Evolutionary conservation across 441 rosid species (phyloP).

Genomic region (Metrosideros polymorpha): DNA sequence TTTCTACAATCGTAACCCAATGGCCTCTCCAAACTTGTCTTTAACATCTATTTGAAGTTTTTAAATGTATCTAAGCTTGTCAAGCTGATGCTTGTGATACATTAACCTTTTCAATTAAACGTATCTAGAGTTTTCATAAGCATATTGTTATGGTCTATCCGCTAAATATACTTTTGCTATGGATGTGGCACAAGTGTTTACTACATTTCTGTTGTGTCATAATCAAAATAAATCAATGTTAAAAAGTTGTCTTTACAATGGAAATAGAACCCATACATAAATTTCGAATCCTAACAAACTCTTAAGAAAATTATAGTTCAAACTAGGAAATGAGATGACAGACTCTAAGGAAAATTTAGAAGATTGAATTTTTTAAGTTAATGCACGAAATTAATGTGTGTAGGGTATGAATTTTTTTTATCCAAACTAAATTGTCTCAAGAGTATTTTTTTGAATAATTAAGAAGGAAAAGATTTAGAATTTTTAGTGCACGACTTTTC

Average conservation of each 20-base stretch:
- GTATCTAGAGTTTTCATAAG: background rate
- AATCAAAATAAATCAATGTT: too few species aligned
- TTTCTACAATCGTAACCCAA: background rate
- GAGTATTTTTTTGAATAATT: too few species aligned
- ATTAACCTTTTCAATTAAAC: background rate
- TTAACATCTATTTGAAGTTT: background rate
- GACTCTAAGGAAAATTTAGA: background rate
- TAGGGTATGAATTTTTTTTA: too few species aligned
- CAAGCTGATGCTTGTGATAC: background rate
- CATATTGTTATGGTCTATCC: background rate
- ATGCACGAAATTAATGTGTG: background rate
- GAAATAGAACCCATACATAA: rapidly evolving
- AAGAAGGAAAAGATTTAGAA: background rate
- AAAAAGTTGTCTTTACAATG: too few species aligned
- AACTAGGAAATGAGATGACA: background rate
- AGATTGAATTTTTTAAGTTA: background rate
- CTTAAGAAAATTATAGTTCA: background rate
- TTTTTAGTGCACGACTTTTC: background rate
- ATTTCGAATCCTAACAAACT: background rate
- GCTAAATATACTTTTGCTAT: background rate
- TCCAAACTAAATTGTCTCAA: too few species aligned
- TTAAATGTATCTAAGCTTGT: background rate
- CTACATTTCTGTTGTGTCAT: too few species aligned
- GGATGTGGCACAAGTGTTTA: rapidly evolving
- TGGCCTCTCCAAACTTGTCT: background rate